Conservation (phyloP, 2,329 filamentous ascomycete species). For the Penicillium freii region DNA sequence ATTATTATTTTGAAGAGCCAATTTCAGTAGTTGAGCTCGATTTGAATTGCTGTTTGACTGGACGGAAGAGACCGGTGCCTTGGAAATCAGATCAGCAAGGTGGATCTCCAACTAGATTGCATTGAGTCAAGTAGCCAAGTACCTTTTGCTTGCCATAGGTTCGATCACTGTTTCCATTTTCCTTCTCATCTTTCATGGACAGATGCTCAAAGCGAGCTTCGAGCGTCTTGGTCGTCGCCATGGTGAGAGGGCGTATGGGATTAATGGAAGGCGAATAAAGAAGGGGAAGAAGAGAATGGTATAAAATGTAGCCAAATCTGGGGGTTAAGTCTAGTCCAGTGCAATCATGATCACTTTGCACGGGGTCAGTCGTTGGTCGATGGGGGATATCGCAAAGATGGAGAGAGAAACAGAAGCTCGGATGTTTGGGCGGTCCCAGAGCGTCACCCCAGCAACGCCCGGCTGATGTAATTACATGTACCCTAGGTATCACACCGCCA, state of each 20-base stretch:
- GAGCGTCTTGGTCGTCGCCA: slow-evolving; percentile 74
- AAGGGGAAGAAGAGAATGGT: slow-evolving; percentile 7
- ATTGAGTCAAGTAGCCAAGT: slow-evolving; percentile 26
- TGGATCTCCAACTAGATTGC: background rate
- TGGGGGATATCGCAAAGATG: slow-evolving; percentile 10
- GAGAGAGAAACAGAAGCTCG: slow-evolving; percentile 14
- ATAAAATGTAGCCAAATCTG: background rate
- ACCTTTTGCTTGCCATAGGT: slow-evolving; percentile 76
- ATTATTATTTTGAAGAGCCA: slow-evolving; percentile 76
- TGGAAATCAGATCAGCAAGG: slow-evolving; percentile 29
- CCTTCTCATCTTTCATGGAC: slow-evolving; percentile 86
- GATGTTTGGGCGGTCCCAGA: slow-evolving; percentile 18
- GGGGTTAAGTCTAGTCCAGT: slow-evolving; percentile 1
- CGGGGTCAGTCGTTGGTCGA: slow-evolving; percentile 10
- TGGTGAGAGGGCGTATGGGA: slow-evolving; percentile 35
- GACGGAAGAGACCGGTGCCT: slow-evolving; percentile 48
- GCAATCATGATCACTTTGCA: slow-evolving; percentile 12
- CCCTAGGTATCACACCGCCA: background rate
- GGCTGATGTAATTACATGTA: background rate
- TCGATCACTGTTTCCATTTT: slow-evolving; percentile 55
- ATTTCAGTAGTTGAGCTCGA: slow-evolving; percentile 81
- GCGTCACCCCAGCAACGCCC: slow-evolving; percentile 23
- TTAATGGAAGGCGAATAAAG: slow-evolving; percentile 5
- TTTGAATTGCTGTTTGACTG: slow-evolving; percentile 53
- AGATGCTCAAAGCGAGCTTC: slow-evolving; percentile 88